Evolutionary conservation across 179 eudicot genomes (phyloP).

Genomic region (Spinacia oleracea): DNA sequence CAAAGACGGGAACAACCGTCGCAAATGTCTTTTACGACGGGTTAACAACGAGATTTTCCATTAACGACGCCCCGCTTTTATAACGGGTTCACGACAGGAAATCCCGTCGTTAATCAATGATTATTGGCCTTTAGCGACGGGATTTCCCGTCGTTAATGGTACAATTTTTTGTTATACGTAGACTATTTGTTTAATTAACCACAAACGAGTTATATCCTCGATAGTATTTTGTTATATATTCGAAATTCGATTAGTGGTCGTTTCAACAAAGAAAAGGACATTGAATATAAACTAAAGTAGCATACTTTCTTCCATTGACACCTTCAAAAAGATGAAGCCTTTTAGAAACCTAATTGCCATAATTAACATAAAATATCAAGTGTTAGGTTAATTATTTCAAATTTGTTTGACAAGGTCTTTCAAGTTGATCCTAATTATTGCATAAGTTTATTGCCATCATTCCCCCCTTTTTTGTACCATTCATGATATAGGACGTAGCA

Average conservation of each 20-base stretch:
- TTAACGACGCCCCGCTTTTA: too few relatives aligned
- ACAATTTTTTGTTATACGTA: too few relatives aligned
- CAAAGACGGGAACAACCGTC: too few relatives aligned
- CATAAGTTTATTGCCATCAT: neutral
- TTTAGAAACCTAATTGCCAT: neutral
- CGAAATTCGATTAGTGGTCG: neutral
- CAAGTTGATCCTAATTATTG: constrained; percentile 5
- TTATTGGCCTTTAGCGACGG: too few relatives aligned
- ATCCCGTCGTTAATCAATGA: too few relatives aligned
- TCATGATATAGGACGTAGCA: neutral
- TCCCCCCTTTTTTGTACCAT: neutral
- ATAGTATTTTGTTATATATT: neutral
- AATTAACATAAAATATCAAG: neutral
- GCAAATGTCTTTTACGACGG: too few relatives aligned
- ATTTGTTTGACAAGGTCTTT: constrained; percentile 20
- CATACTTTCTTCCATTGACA: constrained; percentile 2
- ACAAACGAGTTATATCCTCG: too few relatives aligned
- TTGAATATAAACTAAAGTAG: neutral
- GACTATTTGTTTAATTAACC: neutral
- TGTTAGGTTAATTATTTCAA: neutral
- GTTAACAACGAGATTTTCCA: too few relatives aligned
- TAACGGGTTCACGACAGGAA: too few relatives aligned
- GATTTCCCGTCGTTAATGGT: too few relatives aligned
- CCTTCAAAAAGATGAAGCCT: neutral
- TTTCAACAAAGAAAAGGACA: neutral